Evolutionary conservation across 1,284 basidiomycete genomes (phyloP).

Genomic region (Tausonia pullulans): DNA sequence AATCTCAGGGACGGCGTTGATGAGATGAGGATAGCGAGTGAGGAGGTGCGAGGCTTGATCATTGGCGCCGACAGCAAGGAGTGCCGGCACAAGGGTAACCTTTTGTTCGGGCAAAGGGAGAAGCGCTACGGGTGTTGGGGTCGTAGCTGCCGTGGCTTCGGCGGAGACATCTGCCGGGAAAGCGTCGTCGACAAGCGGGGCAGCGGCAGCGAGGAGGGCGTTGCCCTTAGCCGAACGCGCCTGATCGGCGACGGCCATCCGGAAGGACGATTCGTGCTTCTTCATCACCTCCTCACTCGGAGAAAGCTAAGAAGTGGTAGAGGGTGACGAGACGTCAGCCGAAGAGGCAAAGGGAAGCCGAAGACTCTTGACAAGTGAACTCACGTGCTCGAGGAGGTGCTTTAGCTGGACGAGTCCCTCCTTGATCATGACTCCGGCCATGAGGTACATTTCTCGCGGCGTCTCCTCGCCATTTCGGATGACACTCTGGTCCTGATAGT

Average conservation of each 20-base stretch:
- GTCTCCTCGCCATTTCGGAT: conserved; percentile 47
- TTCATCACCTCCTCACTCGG: conserved; percentile 67
- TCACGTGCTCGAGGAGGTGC: conserved; percentile 75
- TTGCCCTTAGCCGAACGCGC: conserved; percentile 53
- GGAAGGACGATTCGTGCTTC: conserved; percentile 53
- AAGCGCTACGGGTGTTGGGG: conserved; percentile 22
- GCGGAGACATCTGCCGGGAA: conserved; percentile 22
- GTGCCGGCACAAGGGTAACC: conserved; percentile 61
- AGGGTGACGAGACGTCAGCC: not conserved
- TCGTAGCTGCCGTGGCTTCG: conserved; percentile 13
- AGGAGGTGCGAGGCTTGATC: conserved; percentile 66
- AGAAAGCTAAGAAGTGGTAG: conserved; percentile 44
- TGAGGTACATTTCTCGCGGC: conserved; percentile 64
- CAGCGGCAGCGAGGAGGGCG: conserved; percentile 70
- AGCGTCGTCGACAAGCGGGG: conserved; percentile 62
- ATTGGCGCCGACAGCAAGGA: conserved; percentile 75
- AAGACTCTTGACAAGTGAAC: conserved; percentile 21
- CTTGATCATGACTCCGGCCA: conserved; percentile 77
- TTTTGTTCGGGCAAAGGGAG: conserved; percentile 61
- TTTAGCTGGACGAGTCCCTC: conserved; percentile 74
- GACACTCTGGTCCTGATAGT: conserved; percentile 61
- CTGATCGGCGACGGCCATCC: conserved; percentile 48
- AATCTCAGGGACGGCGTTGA: conserved; percentile 66
- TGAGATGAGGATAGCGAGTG: conserved; percentile 73
- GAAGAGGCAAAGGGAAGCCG: conserved; percentile 22